Evolutionary conservation across 805 yeast genomes (phyloP).

Genomic region (Starmera caribaea): DNA sequence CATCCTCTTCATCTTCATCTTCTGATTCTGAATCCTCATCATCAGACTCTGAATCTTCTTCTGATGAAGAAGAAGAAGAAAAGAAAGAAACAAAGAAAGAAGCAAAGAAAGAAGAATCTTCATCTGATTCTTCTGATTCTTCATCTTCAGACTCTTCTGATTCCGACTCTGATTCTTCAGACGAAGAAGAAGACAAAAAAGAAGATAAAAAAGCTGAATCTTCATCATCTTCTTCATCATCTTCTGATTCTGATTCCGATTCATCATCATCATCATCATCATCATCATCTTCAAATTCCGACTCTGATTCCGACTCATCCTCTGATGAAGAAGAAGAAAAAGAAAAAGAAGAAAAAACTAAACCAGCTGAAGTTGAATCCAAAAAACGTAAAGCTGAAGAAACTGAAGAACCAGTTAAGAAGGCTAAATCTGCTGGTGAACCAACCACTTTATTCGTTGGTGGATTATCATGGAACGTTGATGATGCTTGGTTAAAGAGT

Average conservation of each 20-base stretch:
- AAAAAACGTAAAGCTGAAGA: conserved; percentile 22
- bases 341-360: conserved; percentile 19
- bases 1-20: conserved; percentile 16
- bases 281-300: conserved; percentile 8
- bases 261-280: conserved; percentile 7
- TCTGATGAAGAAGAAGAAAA: conserved; percentile 13
- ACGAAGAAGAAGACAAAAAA: conserved; percentile 4
- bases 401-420: conserved; percentile 38
- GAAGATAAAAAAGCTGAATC: conserved; percentile 9
- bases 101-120: conserved; percentile 9
- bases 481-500: conserved; percentile 84
- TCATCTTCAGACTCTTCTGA: conserved; percentile 15
- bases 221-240: conserved; percentile 9
- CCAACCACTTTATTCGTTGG: conserved; percentile 93
- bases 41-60: conserved; percentile 10
- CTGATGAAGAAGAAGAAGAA: conserved; percentile 18
- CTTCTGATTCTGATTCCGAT: conserved; percentile 12
- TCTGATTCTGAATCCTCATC: conserved; percentile 17
- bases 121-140: conserved; percentile 6
- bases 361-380: conserved; percentile 25
- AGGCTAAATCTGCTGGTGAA: conserved; percentile 43
- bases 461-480: conserved; percentile 94
- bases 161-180: conserved; percentile 8
- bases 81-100: conserved; percentile 8
- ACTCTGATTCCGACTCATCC: conserved; percentile 23